A percentile compares a stretch with the other conserved stretches of the same genome.
Conservation (phyloP, 2,329 filamentous ascomycete genomes). For the Penicillium sp. region DNA sequence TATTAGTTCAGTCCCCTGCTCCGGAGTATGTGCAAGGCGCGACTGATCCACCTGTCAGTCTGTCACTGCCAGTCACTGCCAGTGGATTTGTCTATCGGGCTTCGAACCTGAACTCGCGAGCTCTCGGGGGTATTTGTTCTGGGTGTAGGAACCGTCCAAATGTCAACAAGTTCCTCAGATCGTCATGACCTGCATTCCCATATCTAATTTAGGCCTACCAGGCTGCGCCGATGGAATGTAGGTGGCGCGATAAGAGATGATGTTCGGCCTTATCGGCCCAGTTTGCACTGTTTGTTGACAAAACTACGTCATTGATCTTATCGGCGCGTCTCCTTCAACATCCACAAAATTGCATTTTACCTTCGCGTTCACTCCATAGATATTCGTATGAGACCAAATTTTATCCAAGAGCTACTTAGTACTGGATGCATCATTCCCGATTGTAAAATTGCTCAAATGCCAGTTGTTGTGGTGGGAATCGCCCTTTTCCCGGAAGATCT, state of each 20-base stretch:
- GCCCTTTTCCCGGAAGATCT: constrained; percentile 9
- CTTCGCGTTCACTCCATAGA: not conserved
- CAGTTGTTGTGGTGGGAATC: constrained; percentile 8
- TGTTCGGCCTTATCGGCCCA: not conserved
- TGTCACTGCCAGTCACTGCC: too few relatives aligned
- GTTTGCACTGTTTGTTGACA: constrained; percentile 5
- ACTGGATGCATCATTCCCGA: not conserved
- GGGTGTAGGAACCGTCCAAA: too few relatives aligned
- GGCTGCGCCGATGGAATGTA: not conserved
- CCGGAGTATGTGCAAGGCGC: too few relatives aligned
- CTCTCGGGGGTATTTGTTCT: too few relatives aligned
- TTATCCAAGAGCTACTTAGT: not conserved
- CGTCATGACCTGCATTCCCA: too few relatives aligned
- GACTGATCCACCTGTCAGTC: too few relatives aligned
- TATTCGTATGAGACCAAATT: not conserved
- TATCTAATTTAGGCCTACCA: too few relatives aligned
- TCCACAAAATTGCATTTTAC: constrained; percentile 9
- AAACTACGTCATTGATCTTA: constrained; percentile 17
- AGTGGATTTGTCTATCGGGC: too few relatives aligned
- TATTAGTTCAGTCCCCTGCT: too few relatives aligned
- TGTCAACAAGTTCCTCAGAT: too few relatives aligned
- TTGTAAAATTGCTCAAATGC: not conserved
- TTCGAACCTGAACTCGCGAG: too few relatives aligned
- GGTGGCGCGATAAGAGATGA: not conserved
- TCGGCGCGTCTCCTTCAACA: constrained; percentile 27